Evolutionary conservation across 495 filamentous ascomycete species (phyloP).

Genomic region (Hypoxylon fuscum): DNA sequence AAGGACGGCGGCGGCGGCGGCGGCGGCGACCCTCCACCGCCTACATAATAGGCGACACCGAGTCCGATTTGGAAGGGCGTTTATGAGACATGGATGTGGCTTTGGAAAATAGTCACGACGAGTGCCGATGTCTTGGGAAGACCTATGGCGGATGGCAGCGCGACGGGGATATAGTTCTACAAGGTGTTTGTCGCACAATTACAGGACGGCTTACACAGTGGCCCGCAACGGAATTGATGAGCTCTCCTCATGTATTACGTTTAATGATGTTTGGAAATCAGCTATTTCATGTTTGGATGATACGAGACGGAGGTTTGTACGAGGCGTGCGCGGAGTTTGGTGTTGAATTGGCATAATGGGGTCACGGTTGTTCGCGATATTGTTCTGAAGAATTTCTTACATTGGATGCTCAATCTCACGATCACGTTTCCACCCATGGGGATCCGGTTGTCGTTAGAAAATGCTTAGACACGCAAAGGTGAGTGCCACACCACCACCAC

Average conservation of each 20-base stretch:
- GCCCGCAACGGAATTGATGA: conserved; percentile 20
- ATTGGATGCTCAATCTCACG: conserved; percentile 17
- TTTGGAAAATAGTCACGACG: background rate
- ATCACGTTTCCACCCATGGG: conserved; percentile 14
- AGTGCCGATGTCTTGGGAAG: background rate
- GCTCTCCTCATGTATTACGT: conserved; percentile 14
- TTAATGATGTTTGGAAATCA: conserved; percentile 6
- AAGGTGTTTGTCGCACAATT: conserved; percentile 17
- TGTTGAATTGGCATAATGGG: conserved; percentile 25
- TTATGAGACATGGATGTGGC: conserved; percentile 5
- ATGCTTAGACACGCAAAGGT: conserved; percentile 18
- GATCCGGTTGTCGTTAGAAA: conserved; percentile 10
- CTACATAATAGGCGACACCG: conserved; percentile 6
- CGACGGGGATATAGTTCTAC: conserved; percentile 2
- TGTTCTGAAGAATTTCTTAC: conserved; percentile 26
- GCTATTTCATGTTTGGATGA: conserved; percentile 30
- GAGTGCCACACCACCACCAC: conserved; percentile 22
- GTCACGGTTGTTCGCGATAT: conserved; percentile 18
- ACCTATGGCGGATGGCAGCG: background rate
- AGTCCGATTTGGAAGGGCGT: background rate
- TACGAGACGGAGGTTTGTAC: conserved; percentile 22
- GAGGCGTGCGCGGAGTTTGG: conserved; percentile 28
- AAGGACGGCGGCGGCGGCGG: conserved; percentile 25
- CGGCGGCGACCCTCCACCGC: conserved; percentile 34
- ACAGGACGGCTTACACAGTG: conserved; percentile 32